Conservation (phyloP, 257 asterid genomes). For the Solanum neorickii region DNA sequence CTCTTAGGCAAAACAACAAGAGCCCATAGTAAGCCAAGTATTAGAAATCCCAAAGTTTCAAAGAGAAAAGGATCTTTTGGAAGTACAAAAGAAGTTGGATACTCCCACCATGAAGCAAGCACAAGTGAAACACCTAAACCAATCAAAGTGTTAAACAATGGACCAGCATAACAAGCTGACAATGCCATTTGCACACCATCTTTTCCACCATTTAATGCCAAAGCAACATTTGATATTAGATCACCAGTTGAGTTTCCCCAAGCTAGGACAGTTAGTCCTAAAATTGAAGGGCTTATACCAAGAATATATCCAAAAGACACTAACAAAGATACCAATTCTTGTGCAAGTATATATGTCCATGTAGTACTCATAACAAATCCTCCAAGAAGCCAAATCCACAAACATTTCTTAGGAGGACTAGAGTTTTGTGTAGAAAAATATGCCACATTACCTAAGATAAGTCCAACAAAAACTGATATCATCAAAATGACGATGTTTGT, state of each 20-base stretch:
- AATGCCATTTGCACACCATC: constrained; percentile 73
- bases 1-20: constrained; percentile 54
- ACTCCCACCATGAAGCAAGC: constrained; percentile 43
- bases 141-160: constrained; percentile 56
- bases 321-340: constrained; percentile 51
- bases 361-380: constrained; percentile 61
- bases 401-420: constrained; percentile 45
- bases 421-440: constrained; percentile 23
- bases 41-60: constrained; percentile 63
- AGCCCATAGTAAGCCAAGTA: constrained; percentile 70
- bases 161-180: constrained; percentile 81
- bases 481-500: constrained; percentile 6
- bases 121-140: constrained; percentile 74
- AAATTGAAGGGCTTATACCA: constrained; percentile 53
- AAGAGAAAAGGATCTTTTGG: constrained; percentile 38
- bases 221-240: constrained; percentile 48
- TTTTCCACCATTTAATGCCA: constrained; percentile 57
- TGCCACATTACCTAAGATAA: constrained; percentile 27
- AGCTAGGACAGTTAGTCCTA: constrained; percentile 80
- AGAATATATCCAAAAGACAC: constrained; percentile 49
- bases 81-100: constrained; percentile 33
- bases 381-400: constrained; percentile 52
- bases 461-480: constrained; percentile 18
- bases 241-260: constrained; percentile 88
- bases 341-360: constrained; percentile 65